These are phyloP conservation scores for Lophium mytilinum DNA, from an alignment of 495 filamentous ascomycete species.

Conservation along the genomic window DNA sequence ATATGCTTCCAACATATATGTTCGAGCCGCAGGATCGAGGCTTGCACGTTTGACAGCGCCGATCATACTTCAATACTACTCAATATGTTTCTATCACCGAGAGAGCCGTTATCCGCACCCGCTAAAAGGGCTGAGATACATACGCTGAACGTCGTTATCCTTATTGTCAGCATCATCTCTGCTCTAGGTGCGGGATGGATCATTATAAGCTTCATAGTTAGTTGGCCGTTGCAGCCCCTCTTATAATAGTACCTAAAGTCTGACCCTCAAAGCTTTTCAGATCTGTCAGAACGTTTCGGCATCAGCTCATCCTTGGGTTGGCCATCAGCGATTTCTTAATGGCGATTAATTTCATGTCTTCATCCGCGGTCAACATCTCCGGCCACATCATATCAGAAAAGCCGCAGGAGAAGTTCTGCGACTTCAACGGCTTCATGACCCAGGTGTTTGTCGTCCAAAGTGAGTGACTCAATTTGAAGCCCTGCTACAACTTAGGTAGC, in stretches of 20 bases:
- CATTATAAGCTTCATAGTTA: conserved; percentile 36
- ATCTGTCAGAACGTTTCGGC: conserved; percentile 34
- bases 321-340: conserved; percentile 38
- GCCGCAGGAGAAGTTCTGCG: conserved; percentile 33
- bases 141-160: conserved; percentile 32
- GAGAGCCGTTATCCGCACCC: conserved; percentile 34
- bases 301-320: conserved; percentile 41
- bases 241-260: conserved; percentile 2
- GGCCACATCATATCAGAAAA: conserved; percentile 32
- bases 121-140: conserved; percentile 20
- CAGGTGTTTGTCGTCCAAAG: conserved; percentile 42
- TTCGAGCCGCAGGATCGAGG: background rate
- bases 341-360: conserved; percentile 38
- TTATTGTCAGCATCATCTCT: conserved; percentile 34
- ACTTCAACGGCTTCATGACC: conserved; percentile 40
- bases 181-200: conserved; percentile 38
- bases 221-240: background rate
- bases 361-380: conserved; percentile 33
- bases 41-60: background rate
- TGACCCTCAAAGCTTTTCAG: conserved; percentile 28
- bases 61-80: background rate
- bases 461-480: conserved; percentile 6
- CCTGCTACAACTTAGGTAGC: background rate
- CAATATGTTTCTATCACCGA: background rate
- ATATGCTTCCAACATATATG: background rate